Conservation (phyloP, 805 yeast genomes). For the Metschnikowia lochheadii region DNA sequence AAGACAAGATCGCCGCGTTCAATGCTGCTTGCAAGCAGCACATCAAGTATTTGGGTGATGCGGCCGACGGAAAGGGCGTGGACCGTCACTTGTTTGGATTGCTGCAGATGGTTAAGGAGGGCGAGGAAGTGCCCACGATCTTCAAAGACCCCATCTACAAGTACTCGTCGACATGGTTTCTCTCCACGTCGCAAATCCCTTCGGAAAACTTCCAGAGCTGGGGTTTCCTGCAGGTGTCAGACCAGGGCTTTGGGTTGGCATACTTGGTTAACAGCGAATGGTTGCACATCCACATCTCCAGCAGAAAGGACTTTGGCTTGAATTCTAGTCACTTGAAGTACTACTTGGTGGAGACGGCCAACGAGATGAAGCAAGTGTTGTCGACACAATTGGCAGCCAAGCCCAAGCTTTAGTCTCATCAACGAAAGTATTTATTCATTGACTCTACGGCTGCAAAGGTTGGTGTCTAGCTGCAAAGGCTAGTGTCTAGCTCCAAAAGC, state of each 20-base stretch:
- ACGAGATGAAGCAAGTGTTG: constrained; percentile 71
- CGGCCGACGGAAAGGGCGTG: constrained; percentile 82
- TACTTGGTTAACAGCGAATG: constrained; percentile 86
- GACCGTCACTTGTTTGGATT: constrained; percentile 93
- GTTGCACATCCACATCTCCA: constrained; percentile 80
- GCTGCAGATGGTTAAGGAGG: constrained; percentile 60
- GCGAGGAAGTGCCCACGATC: constrained; percentile 60
- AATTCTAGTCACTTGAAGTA: constrained; percentile 56
- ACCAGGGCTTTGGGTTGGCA: constrained; percentile 90
- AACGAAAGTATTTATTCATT: background rate
- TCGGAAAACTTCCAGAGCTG: constrained; percentile 79
- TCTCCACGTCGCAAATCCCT: constrained; percentile 86
- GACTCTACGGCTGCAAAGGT: background rate
- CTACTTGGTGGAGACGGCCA: constrained; percentile 73
- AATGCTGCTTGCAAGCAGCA: constrained; percentile 73
- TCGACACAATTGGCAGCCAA: constrained; percentile 32
- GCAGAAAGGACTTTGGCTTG: constrained; percentile 59
- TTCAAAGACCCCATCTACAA: constrained; percentile 71
- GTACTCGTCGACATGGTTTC: constrained; percentile 80
- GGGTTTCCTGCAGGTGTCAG: constrained; percentile 95
- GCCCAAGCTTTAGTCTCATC: constrained; percentile 30
- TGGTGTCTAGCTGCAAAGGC: background rate
- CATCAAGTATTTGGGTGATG: constrained; percentile 65
- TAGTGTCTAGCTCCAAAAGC: background rate
- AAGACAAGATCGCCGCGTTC: constrained; percentile 62